These are phyloP conservation scores for Trametes gibbosa DNA, from an alignment of 768 basidiomycete genomes.

Conservation along the genomic window DNA sequence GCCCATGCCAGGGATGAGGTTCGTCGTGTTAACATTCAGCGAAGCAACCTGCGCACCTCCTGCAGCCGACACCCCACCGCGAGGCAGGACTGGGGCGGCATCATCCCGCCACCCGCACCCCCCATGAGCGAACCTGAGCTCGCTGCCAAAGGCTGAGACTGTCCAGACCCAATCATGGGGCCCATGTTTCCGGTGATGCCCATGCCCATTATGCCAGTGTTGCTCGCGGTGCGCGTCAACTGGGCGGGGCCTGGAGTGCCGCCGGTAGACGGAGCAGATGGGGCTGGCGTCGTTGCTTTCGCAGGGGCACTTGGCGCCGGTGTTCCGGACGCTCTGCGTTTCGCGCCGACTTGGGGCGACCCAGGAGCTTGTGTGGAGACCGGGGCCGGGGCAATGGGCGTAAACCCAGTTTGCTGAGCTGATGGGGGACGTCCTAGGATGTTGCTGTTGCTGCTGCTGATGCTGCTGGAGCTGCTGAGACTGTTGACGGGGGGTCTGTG, in stretches of 20 bases:
- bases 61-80: constrained; percentile 7
- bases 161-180: neutral
- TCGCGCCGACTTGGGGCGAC: constrained; percentile 18
- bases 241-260: neutral
- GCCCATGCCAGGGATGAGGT: constrained; percentile 6
- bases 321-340: constrained; percentile 21
- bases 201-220: constrained; percentile 17
- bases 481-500: constrained; percentile 29
- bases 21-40: constrained; percentile 21
- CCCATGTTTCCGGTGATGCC: constrained; percentile 22
- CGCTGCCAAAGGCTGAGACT: neutral
- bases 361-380: constrained; percentile 5
- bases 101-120: constrained; percentile 33
- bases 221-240: constrained; percentile 7
- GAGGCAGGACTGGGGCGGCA: constrained; percentile 40
- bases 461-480: constrained; percentile 18
- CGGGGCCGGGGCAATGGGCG: constrained; percentile 25
- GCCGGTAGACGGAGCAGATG: neutral
- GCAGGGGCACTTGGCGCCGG: constrained; percentile 10
- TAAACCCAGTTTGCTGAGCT: constrained; percentile 12
- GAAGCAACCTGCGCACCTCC: neutral
- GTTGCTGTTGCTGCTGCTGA: constrained; percentile 18
- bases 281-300: constrained; percentile 2
- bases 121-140: constrained; percentile 27
- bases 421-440: neutral